Percentiles rank a stretch among this genome's conserved stretches.
Evolutionary conservation across 768 basidiomycete species (phyloP).

Genomic region (Mycena capillaripes): DNA sequence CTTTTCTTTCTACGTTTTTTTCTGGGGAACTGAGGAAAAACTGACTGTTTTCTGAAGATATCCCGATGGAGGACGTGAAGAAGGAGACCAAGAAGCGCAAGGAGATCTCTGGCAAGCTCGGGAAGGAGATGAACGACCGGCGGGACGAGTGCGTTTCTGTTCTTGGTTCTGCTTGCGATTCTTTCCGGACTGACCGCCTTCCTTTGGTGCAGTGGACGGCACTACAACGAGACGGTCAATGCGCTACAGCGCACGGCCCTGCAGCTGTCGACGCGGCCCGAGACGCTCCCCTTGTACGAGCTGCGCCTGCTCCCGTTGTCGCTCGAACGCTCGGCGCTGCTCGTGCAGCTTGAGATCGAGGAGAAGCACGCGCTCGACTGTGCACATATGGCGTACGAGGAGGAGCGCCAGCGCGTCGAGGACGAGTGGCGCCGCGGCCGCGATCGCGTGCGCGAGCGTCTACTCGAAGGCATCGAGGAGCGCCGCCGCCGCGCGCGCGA

Average conservation of each 20-base stretch:
- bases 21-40: neutral
- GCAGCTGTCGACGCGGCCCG: constrained; percentile 78
- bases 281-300: constrained; percentile 73
- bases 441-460: constrained; percentile 80
- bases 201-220: constrained; percentile 73
- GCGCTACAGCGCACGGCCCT: constrained; percentile 70
- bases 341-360: constrained; percentile 75
- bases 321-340: constrained; percentile 81
- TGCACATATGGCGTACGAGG: constrained; percentile 79
- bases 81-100: constrained; percentile 74
- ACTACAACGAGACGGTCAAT: constrained; percentile 74
- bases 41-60: neutral
- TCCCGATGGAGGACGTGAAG: constrained; percentile 57
- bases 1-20: neutral
- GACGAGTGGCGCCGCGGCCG: constrained; percentile 86
- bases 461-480: constrained; percentile 90
- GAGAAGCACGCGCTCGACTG: constrained; percentile 78
- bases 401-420: constrained; percentile 84
- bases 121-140: constrained; percentile 81
- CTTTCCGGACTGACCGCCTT: constrained; percentile 13
- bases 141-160: constrained; percentile 75
- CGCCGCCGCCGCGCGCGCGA: constrained; percentile 83
- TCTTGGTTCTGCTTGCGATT: neutral
- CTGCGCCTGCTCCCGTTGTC: constrained; percentile 81
- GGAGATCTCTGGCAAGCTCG: constrained; percentile 77